Percentiles rank a stretch among this genome's conserved stretches.
Evolutionary conservation across 73 alveolate genomes (phyloP).

Genomic region (Urostyla sp.): DNA sequence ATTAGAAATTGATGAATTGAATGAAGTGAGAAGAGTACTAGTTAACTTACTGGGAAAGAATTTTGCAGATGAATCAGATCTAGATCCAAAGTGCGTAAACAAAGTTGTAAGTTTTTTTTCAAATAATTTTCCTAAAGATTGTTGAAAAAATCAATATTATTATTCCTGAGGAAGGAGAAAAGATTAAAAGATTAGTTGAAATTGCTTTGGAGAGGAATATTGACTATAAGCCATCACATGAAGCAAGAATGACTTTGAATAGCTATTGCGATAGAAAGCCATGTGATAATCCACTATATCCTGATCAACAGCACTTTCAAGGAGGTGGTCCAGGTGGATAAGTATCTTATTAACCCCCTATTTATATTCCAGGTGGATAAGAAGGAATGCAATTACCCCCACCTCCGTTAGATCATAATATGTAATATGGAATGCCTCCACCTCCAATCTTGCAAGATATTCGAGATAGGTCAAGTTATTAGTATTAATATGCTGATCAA

Average conservation of each 20-base stretch:
- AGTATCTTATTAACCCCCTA: no score
- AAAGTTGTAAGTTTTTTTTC: slow-evolving; percentile 38
- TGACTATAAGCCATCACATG: slow-evolving; percentile 57
- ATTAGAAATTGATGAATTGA: slow-evolving; percentile 41
- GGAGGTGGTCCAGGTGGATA: no score
- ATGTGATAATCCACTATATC: neutral
- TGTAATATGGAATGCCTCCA: neutral
- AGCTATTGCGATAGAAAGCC: slow-evolving; percentile 29
- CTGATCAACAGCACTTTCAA: neutral
- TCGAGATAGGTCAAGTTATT: no score
- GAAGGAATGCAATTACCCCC: neutral
- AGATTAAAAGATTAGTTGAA: slow-evolving; percentile 40
- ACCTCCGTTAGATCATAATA: neutral
- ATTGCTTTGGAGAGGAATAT: slow-evolving; percentile 50
- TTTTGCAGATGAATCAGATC: slow-evolving; percentile 15
- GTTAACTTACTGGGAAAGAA: slow-evolving; percentile 42
- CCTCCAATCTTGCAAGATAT: slow-evolving; percentile 28
- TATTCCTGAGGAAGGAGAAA: slow-evolving; percentile 65
- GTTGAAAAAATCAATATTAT: slow-evolving; percentile 40
- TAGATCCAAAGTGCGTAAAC: slow-evolving; percentile 23
- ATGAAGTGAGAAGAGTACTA: slow-evolving; percentile 13
- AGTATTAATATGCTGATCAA: no score
- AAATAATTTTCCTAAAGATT: neutral
- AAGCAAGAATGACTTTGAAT: neutral
- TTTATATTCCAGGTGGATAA: slow-evolving; percentile 13